Conservation (phyloP, 1,139 yeast species). For the Saccharomyces pastorianus region DNA sequence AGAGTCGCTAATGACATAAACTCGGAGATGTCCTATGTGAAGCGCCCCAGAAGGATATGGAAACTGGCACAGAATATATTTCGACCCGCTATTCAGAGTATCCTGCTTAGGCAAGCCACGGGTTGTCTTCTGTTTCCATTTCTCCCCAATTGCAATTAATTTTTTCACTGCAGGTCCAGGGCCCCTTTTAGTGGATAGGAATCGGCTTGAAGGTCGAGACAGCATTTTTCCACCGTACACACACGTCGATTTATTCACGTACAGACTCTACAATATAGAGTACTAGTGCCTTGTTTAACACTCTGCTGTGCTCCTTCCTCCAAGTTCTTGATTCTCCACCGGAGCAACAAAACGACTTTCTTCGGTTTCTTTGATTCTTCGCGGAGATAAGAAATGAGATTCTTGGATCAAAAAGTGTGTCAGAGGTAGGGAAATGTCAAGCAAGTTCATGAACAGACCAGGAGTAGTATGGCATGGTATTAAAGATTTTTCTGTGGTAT, state of each 20-base stretch:
- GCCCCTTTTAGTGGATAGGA: not conserved
- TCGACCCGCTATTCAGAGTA: constrained; percentile 7
- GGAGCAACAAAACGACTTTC: not conserved
- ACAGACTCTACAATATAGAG: not conserved
- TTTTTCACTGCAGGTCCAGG: not conserved
- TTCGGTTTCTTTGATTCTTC: not conserved
- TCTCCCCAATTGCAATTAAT: constrained; percentile 19
- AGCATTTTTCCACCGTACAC: not conserved
- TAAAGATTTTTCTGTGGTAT: not conserved
- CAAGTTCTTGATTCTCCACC: not conserved
- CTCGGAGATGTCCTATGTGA: constrained; percentile 91
- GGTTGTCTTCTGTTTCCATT: constrained; percentile 25
- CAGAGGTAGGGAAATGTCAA: not conserved
- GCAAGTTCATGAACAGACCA: not conserved
- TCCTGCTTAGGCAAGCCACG: constrained; percentile 10
- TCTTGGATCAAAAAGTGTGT: not conserved
- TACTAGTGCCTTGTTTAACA: not conserved
- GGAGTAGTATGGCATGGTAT: not conserved
- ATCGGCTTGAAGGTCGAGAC: not conserved
- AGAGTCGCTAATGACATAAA: constrained; percentile 83
- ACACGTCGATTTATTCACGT: not conserved
- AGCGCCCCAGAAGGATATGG: constrained; percentile 92
- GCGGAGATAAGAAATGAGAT: not conserved
- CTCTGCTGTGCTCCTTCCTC: not conserved
- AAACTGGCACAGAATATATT: constrained; percentile 74